Evolutionary conservation across 768 basidiomycete species (phyloP).

Genomic region (Mycena chlorophos): DNA sequence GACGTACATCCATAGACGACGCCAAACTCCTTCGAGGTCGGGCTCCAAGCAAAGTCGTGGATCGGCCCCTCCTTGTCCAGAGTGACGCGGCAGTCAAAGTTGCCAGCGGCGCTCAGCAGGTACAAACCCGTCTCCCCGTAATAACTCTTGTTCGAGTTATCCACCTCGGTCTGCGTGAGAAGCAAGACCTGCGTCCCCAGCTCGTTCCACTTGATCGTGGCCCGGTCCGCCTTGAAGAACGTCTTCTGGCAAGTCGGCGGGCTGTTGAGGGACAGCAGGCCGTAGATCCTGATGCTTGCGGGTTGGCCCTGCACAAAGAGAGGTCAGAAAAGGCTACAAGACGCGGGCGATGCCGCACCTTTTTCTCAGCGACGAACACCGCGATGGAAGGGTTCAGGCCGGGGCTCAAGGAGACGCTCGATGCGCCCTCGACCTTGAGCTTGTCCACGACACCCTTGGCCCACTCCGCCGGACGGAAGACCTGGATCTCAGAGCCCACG

Average conservation of each 20-base stretch:
- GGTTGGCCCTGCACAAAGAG: slow-evolving; percentile 66
- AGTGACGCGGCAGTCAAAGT: slow-evolving; percentile 87
- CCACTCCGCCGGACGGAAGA: slow-evolving; percentile 82
- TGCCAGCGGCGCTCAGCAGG: slow-evolving; percentile 86
- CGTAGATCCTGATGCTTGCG: slow-evolving; percentile 83
- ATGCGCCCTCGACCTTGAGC: slow-evolving; percentile 81
- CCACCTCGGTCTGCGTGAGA: slow-evolving; percentile 94
- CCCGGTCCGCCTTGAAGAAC: slow-evolving; percentile 94
- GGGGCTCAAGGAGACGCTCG: slow-evolving; percentile 73
- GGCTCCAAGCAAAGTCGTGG: slow-evolving; percentile 95
- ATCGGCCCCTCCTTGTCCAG: slow-evolving; percentile 97
- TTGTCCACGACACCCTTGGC: slow-evolving; percentile 77
- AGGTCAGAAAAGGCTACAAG: slow-evolving; percentile 3
- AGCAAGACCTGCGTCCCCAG: slow-evolving; percentile 91
- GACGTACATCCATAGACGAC: slow-evolving; percentile 94
- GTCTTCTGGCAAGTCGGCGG: slow-evolving; percentile 82
- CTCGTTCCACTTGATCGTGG: slow-evolving; percentile 94
- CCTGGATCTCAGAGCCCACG: slow-evolving; percentile 79
- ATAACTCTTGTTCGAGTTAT: slow-evolving; percentile 95
- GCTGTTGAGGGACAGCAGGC: slow-evolving; percentile 58
- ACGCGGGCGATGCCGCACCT: slow-evolving; percentile 47
- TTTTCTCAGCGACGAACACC: slow-evolving; percentile 92
- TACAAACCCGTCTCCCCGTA: slow-evolving; percentile 98
- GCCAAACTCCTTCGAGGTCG: slow-evolving; percentile 94
- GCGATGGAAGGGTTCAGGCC: slow-evolving; percentile 88